These are phyloP conservation scores for Reutealis trisperma DNA, from an alignment of 345 rosid species.

Conservation along the genomic window DNA sequence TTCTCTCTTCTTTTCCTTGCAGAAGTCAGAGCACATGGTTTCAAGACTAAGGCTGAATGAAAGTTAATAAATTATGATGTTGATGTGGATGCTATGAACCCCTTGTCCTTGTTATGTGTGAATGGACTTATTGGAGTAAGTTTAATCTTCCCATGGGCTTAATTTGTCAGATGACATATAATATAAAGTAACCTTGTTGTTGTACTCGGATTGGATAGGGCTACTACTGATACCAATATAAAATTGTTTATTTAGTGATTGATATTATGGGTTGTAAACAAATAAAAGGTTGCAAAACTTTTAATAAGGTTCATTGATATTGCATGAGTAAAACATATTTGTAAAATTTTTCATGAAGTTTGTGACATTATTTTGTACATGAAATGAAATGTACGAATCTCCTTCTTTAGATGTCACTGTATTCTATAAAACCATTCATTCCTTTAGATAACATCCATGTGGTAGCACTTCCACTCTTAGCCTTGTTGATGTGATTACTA, in stretches of 20 bases:
- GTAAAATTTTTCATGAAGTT: background rate
- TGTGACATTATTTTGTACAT: background rate
- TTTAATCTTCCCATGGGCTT: background rate
- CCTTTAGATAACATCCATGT: background rate
- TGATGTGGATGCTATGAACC: background rate
- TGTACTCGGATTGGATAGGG: background rate
- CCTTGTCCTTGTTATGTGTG: background rate
- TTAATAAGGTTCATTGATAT: background rate
- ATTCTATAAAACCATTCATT: no score
- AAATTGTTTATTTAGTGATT: background rate
- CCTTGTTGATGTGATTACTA: background rate
- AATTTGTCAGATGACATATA: background rate
- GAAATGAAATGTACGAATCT: background rate
- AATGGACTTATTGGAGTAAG: background rate
- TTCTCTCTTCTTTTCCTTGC: constrained; percentile 20
- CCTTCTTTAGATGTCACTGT: background rate
- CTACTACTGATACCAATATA: background rate
- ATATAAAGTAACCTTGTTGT: background rate
- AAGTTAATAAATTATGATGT: constrained; percentile 6
- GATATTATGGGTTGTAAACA: background rate
- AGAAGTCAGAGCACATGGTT: constrained; percentile 67
- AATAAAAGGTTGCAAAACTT: constrained; percentile 6
- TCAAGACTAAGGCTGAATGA: constrained; percentile 43
- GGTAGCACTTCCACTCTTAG: no score
- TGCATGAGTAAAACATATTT: background rate